These are phyloP conservation scores for Trametes sp. DNA, from an alignment of 1,284 basidiomycete genomes.

Conservation along the genomic window DNA sequence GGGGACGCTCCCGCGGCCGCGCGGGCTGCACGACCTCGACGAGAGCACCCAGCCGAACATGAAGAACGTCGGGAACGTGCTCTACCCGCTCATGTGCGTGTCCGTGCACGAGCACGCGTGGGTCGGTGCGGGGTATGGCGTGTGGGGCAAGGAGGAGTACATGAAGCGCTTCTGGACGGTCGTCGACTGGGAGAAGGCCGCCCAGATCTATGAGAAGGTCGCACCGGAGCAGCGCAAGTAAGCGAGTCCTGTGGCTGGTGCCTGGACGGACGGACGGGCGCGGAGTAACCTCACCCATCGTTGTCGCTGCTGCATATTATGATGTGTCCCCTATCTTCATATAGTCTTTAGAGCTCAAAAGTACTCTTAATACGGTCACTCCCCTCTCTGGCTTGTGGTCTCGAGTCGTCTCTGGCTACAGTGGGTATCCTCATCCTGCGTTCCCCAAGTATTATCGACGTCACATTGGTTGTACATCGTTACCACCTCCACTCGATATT, in stretches of 20 bases:
- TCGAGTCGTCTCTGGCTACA: background rate
- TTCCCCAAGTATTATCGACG: slow-evolving; percentile 6
- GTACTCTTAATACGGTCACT: slow-evolving; percentile 26
- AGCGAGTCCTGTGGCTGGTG: background rate
- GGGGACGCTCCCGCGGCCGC: slow-evolving; percentile 18
- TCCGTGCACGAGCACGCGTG: slow-evolving; percentile 93
- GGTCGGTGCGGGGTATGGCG: slow-evolving; percentile 88
- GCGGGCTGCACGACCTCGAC: background rate
- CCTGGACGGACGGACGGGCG: background rate
- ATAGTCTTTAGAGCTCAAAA: slow-evolving; percentile 33
- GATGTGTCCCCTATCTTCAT: slow-evolving; percentile 23
- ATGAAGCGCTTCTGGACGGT: slow-evolving; percentile 89
- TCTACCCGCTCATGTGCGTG: slow-evolving; percentile 86
- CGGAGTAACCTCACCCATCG: slow-evolving; percentile 10
- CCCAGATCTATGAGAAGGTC: slow-evolving; percentile 40
- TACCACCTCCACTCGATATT: slow-evolving; percentile 80
- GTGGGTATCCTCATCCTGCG: background rate
- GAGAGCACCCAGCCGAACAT: background rate
- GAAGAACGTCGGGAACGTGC: slow-evolving; percentile 53
- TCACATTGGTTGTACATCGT: slow-evolving; percentile 8
- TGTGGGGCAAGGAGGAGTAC: slow-evolving; percentile 95
- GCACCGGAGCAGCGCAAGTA: background rate
- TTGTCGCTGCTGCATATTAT: slow-evolving; percentile 2
- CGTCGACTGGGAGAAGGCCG: slow-evolving; percentile 85
- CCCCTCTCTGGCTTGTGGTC: background rate